Conservation (phyloP, 768 basidiomycete species). For the Mycena rebaudengoi region DNA sequence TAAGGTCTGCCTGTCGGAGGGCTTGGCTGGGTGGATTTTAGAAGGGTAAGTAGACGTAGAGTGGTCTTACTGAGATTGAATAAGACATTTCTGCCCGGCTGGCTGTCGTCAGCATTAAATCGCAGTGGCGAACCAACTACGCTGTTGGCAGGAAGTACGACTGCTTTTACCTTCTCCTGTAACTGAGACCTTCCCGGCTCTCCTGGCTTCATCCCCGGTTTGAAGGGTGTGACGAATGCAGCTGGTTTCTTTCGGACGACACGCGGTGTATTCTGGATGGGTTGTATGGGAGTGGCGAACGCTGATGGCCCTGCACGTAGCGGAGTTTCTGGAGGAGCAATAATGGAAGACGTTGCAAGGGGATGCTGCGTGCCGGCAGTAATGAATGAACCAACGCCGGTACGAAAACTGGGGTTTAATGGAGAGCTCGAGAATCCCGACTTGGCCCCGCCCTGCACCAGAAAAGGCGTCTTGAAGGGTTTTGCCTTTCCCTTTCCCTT, state of each 20-base stretch:
- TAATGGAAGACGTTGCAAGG: slow-evolving; percentile 37
- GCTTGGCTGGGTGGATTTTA: slow-evolving; percentile 35
- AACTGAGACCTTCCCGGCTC: slow-evolving; percentile 46
- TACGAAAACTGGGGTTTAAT: slow-evolving; percentile 36
- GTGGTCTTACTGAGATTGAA: slow-evolving; percentile 56
- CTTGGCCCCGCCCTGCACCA: slow-evolving; percentile 5
- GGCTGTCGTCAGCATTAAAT: slow-evolving; percentile 18
- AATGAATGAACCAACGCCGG: slow-evolving; percentile 8
- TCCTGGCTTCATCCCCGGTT: slow-evolving; percentile 56
- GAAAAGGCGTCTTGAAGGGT: slow-evolving; percentile 35
- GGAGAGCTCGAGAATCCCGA: slow-evolving; percentile 34
- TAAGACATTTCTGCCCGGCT: slow-evolving; percentile 28
- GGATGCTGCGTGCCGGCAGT: slow-evolving; percentile 47
- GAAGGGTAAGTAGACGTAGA: not conserved
- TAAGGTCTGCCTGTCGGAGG: slow-evolving; percentile 52
- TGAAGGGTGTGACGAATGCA: slow-evolving; percentile 75
- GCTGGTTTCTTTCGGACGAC: slow-evolving; percentile 36
- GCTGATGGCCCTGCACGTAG: slow-evolving; percentile 9
- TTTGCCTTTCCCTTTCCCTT: slow-evolving; percentile 24
- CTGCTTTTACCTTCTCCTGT: slow-evolving; percentile 29
- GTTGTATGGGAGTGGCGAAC: slow-evolving; percentile 26
- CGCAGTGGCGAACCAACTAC: too few relatives aligned
- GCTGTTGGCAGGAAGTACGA: slow-evolving; percentile 21
- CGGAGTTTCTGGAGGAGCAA: slow-evolving; percentile 18
- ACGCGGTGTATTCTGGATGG: not conserved